Evolutionary conservation across 2,329 filamentous ascomycete genomes (phyloP).

Genomic region (Amylocarpus encephaloides): DNA sequence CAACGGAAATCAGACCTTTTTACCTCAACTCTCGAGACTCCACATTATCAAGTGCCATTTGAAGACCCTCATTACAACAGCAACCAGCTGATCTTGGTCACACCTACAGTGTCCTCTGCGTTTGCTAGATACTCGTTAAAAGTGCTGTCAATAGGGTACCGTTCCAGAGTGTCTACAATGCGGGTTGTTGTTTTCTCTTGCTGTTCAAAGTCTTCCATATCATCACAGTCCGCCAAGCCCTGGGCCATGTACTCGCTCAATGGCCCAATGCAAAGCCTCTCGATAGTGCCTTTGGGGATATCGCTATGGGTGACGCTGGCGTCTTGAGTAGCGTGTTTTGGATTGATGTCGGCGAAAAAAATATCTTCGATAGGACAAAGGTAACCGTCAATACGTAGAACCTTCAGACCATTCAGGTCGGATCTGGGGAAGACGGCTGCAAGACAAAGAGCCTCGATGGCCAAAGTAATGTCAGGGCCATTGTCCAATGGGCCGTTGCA

Average conservation of each 20-base stretch:
- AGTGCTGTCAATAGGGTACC: conserved; percentile 29
- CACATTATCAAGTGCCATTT: no score
- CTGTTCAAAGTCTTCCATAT: conserved; percentile 32
- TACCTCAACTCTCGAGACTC: no score
- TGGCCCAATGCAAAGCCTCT: conserved; percentile 17
- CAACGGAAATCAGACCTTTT: no score
- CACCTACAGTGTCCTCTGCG: conserved; percentile 29
- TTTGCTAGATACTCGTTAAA: conserved; percentile 35
- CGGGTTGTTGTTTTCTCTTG: conserved; percentile 26
- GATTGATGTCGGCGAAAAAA: conserved; percentile 15
- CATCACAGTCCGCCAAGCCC: conserved; percentile 19
- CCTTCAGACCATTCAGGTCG: conserved; percentile 15
- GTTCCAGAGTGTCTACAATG: conserved; percentile 30
- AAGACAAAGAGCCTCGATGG: conserved; percentile 23
- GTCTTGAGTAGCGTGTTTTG: conserved; percentile 5
- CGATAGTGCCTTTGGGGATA: conserved; percentile 13
- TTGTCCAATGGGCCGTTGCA: conserved; percentile 15
- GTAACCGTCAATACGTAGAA: conserved; percentile 14
- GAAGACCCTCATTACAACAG: no score
- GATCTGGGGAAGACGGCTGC: conserved; percentile 14
- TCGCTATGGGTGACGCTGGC: conserved; percentile 19
- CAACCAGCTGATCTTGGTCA: conserved; percentile 29
- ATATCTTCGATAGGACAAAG: conserved; percentile 19
- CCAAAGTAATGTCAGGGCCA: conserved; percentile 14
- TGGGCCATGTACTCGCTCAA: conserved; percentile 18